Conservation (phyloP, 1,284 basidiomycete species). For the Puccinia triticina region DNA sequence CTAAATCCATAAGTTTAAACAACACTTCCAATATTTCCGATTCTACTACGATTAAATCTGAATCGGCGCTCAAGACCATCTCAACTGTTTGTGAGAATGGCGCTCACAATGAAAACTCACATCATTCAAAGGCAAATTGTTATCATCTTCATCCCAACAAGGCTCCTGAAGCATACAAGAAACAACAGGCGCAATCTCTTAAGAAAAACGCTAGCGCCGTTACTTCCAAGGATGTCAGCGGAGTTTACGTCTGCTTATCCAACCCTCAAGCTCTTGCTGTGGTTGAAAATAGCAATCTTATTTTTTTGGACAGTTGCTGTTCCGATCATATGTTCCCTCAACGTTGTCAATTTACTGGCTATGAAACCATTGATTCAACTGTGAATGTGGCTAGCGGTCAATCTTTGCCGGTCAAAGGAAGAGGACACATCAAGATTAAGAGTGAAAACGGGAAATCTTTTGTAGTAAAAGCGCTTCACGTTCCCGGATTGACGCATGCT, state of each 20-base stretch:
- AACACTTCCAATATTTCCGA: too few relatives aligned
- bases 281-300: neutral
- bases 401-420: neutral
- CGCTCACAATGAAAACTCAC: neutral
- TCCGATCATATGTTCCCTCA: conserved; percentile 20
- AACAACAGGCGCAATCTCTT: neutral
- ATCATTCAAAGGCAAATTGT: neutral
- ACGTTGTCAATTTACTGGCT: neutral
- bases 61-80: neutral
- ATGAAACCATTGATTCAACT: neutral
- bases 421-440: neutral
- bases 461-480: conserved; percentile 8
- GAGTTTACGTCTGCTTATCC: neutral
- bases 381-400: neutral
- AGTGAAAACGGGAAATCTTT: too few relatives aligned
- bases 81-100: neutral
- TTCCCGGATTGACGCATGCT: neutral
- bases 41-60: neutral
- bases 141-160: neutral
- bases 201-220: neutral
- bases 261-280: neutral
- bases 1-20: too few relatives aligned
- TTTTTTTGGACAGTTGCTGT: conserved; percentile 16
- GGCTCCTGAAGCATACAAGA: neutral
- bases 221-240: too few relatives aligned